Evolutionary conservation across 352 stramenopile species (phyloP), one percentile per base, ranked within the genome.

Genomic region (Phytophthora brassicae): DNA sequence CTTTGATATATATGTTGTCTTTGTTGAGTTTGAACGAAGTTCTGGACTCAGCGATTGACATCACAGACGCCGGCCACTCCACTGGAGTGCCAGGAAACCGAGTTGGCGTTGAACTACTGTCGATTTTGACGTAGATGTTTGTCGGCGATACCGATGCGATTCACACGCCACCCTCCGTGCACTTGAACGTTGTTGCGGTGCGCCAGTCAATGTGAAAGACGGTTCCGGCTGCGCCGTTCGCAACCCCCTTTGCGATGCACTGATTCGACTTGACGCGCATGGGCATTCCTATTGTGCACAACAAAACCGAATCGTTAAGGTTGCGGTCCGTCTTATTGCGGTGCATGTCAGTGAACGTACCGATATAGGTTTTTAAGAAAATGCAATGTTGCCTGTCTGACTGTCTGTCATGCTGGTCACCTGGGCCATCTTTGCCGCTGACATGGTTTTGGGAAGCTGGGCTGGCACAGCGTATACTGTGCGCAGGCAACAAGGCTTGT

Each of bases 31-130:
- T n/a, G 19, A 58, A 48, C 5, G 6, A 43, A 0, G 54, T 16
- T 20, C 23, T 53, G 1, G 13, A 17, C 20, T 64, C 47, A 4
- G 13, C 20, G 0, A 72, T 22, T 1, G 53, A 51, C 66, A 70
- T 74, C 1, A 74, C 56, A 20, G 66, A 61, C 0, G 50, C 2
- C 2, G 60, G 66, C 55, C 60, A 74, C 12, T 38, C 4, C 0
- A 2, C 4, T 4, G 55, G 59, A 1, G 64, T 33, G 1, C 12
- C 14, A 35, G 56, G 6, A 14, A 63, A 71, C 0, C 29, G 64
- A 47, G 6, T 4, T 19, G 8, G 6, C 4, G 19, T 17, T 2
- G 7, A 20, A 9, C 28, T 17, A 20, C 28, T 19, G 22, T 12
- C 9, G n/a, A 47, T 47, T 9, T 47, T 20, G 1, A 47, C 41